Conservation (phyloP, 2,329 filamentous ascomycete species). For the Madurella fahalii region DNA sequence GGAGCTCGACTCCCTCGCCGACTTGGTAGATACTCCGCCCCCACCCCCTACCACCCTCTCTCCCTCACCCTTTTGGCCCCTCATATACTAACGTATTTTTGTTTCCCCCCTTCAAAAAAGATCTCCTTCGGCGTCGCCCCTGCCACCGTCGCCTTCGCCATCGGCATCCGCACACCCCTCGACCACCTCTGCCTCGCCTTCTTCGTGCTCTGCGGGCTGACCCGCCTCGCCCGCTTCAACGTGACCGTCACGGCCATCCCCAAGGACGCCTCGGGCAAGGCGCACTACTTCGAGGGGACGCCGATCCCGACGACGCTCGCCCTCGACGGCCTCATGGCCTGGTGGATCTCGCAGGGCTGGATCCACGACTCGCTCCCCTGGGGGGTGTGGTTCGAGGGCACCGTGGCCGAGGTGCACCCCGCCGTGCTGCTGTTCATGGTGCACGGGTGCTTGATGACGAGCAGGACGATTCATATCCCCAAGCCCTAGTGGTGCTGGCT, state of each 20-base stretch:
- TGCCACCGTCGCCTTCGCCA: constrained; percentile 78
- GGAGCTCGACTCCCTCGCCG: constrained; percentile 91
- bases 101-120: constrained; percentile 44
- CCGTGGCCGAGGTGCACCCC: constrained; percentile 77
- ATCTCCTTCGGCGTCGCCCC: constrained; percentile 94
- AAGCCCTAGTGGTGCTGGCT: constrained; percentile 68
- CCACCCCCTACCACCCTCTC: not conserved
- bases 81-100: not conserved
- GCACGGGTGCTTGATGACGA: constrained; percentile 94
- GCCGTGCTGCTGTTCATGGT: constrained; percentile 73
- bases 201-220: constrained; percentile 93
- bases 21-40: constrained; percentile 62
- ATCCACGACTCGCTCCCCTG: constrained; percentile 73
- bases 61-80: not conserved
- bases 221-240: constrained; percentile 93
- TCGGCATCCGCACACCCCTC: constrained; percentile 77
- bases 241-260: constrained; percentile 86
- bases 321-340: constrained; percentile 80
- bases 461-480: constrained; percentile 89
- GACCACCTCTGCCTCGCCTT: constrained; percentile 79
- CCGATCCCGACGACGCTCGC: constrained; percentile 88
- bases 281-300: constrained; percentile 92
- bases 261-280: constrained; percentile 88
- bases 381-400: constrained; percentile 64
- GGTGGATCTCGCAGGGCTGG: constrained; percentile 80